Evolutionary conservation across 352 stramenopile genomes (phyloP).

Genomic region (Phytophthora agathidicida): DNA sequence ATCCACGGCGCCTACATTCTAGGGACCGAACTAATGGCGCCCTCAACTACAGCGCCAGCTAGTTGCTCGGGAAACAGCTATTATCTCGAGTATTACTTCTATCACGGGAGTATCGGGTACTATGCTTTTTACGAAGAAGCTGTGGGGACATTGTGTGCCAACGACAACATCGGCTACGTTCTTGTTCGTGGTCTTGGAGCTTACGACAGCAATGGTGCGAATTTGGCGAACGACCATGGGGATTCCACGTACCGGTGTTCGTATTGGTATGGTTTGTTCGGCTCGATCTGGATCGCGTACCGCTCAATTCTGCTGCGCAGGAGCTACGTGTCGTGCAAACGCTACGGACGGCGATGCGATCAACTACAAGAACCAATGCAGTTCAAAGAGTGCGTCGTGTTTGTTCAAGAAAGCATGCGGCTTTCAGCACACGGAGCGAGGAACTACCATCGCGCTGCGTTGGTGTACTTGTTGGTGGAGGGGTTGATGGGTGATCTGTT

Average conservation of each 20-base stretch:
- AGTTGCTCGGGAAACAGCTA: slow-evolving; percentile 20
- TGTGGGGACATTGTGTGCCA: slow-evolving; percentile 19
- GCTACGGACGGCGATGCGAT: slow-evolving; percentile 24
- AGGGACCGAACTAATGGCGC: slow-evolving; percentile 7
- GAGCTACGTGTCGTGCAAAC: slow-evolving; percentile 27
- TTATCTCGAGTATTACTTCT: slow-evolving; percentile 39
- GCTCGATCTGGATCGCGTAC: slow-evolving; percentile 29
- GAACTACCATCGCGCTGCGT: slow-evolving; percentile 27
- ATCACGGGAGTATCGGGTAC: slow-evolving; percentile 35
- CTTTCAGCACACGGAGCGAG: slow-evolving; percentile 28
- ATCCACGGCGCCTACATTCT: slow-evolving; percentile 30
- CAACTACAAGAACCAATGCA: slow-evolving; percentile 18
- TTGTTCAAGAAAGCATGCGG: slow-evolving; percentile 32
- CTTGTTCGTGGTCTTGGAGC: slow-evolving; percentile 27
- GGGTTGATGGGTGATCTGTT: slow-evolving; percentile 38
- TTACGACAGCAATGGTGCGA: slow-evolving; percentile 31
- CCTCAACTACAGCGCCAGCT: slow-evolving; percentile 3
- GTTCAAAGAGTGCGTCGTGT: slow-evolving; percentile 29
- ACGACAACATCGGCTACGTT: slow-evolving; percentile 38
- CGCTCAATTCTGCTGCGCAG: slow-evolving; percentile 24
- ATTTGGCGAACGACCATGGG: slow-evolving; percentile 17
- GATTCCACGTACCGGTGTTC: slow-evolving; percentile 24
- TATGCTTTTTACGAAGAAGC: slow-evolving; percentile 41
- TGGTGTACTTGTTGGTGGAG: slow-evolving; percentile 35
- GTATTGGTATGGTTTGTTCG: slow-evolving; percentile 35